Percentiles rank a stretch among this genome's conserved stretches.
These are phyloP conservation scores for Starmera pachycereana DNA, from an alignment of 805 yeast species.

Conservation along the genomic window DNA sequence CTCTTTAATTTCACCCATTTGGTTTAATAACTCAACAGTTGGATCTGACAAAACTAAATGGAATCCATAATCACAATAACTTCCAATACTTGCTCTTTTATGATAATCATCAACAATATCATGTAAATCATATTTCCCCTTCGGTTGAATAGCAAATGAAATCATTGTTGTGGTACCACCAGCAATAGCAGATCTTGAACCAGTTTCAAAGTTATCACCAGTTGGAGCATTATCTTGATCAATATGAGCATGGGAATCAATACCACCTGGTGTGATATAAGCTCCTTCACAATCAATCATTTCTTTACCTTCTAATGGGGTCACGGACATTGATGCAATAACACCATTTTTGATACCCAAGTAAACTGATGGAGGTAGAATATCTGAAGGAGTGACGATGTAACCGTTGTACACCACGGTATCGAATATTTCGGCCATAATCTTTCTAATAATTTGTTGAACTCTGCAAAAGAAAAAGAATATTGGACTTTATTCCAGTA, in stretches of 20 bases:
- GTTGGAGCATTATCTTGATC: slow-evolving; percentile 31
- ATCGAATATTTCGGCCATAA: no score
- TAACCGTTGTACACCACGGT: slow-evolving; percentile 21
- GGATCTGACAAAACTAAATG: slow-evolving; percentile 34
- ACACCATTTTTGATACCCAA: slow-evolving; percentile 31
- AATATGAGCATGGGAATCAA: slow-evolving; percentile 39
- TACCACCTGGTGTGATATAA: slow-evolving; percentile 39
- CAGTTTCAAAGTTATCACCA: slow-evolving; percentile 34
- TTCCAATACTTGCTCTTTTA: slow-evolving; percentile 19
- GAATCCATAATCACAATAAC: slow-evolving; percentile 38
- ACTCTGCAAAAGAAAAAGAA: no score
- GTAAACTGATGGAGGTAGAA: slow-evolving; percentile 25
- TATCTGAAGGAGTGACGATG: slow-evolving; percentile 22
- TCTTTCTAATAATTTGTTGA: no score
- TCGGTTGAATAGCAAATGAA: slow-evolving; percentile 35
- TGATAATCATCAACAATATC: slow-evolving; percentile 23
- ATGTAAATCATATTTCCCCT: slow-evolving; percentile 19
- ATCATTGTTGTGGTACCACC: slow-evolving; percentile 42
- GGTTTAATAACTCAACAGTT: slow-evolving; percentile 18
- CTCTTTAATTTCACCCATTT: slow-evolving; percentile 24
- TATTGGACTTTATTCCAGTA: no score
- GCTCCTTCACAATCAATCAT: slow-evolving; percentile 37
- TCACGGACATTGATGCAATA: slow-evolving; percentile 25
- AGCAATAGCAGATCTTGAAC: slow-evolving; percentile 34
- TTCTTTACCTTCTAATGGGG: slow-evolving; percentile 16